Conservation (phyloP, 2,329 filamentous ascomycete genomes). For the Stagonosporopsis cucurbitacearum region DNA sequence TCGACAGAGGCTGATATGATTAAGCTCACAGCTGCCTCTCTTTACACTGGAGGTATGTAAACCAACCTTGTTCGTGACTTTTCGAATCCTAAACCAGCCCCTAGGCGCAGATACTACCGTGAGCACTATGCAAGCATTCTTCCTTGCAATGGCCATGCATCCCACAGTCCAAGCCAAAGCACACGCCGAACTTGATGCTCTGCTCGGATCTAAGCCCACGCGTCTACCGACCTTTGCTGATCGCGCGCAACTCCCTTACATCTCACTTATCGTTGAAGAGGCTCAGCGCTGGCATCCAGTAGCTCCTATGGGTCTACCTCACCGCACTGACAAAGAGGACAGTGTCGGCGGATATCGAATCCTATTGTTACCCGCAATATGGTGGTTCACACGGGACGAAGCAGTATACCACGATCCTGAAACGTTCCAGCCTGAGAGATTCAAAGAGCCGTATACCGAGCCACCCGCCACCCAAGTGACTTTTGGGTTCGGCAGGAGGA, state of each 20-base stretch:
- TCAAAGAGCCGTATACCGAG: slow-evolving; percentile 45
- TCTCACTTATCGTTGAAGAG: slow-evolving; percentile 44
- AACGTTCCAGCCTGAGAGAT: slow-evolving; percentile 54
- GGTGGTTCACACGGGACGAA: slow-evolving; percentile 52
- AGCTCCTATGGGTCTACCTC: slow-evolving; percentile 41
- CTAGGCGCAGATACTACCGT: slow-evolving; percentile 52
- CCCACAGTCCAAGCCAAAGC: slow-evolving; percentile 57
- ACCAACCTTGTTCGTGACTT: background rate
- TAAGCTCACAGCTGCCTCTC: slow-evolving; percentile 50
- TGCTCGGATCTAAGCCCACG: slow-evolving; percentile 49
- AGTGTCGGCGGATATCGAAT: slow-evolving; percentile 49
- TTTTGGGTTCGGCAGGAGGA: slow-evolving; percentile 52
- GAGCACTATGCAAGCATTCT: slow-evolving; percentile 52
- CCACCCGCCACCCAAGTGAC: slow-evolving; percentile 44
- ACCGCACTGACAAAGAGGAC: slow-evolving; percentile 43
- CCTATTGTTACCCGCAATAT: slow-evolving; percentile 48
- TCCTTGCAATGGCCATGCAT: slow-evolving; percentile 61
- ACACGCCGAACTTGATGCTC: slow-evolving; percentile 55
- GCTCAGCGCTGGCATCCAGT: slow-evolving; percentile 53
- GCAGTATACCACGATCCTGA: slow-evolving; percentile 45
- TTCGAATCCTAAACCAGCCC: background rate
- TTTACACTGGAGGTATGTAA: slow-evolving; percentile 50
- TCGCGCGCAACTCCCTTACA: slow-evolving; percentile 49
- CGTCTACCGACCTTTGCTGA: slow-evolving; percentile 59
- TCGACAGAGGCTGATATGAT: slow-evolving; percentile 39